Evolutionary conservation across 2,329 filamentous ascomycete species (phyloP).

Genomic region (Thelonectria discophora): DNA sequence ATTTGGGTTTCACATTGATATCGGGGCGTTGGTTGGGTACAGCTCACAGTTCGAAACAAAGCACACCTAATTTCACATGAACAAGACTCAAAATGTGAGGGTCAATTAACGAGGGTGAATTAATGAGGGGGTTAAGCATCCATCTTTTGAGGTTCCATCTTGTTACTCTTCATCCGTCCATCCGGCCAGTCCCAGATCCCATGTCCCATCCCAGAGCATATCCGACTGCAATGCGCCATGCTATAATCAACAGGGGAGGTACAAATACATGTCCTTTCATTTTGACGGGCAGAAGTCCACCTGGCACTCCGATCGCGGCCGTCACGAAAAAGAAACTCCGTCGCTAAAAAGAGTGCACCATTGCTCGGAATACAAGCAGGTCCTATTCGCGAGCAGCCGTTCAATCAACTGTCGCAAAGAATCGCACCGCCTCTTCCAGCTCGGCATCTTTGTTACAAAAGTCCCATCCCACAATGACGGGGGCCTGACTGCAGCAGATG

Average conservation of each 20-base stretch:
- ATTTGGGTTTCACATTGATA: background rate
- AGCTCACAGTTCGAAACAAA: slow-evolving; percentile 19
- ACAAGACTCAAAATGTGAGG: background rate
- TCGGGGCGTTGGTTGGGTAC: slow-evolving; percentile 39
- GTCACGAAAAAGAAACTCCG: slow-evolving; percentile 20
- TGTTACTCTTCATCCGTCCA: slow-evolving; percentile 8
- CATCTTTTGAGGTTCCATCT: slow-evolving; percentile 16
- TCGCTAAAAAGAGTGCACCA: slow-evolving; percentile 20
- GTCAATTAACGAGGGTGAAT: background rate
- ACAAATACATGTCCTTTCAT: slow-evolving; percentile 23
- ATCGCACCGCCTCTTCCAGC: slow-evolving; percentile 78
- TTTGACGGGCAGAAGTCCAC: slow-evolving; percentile 18
- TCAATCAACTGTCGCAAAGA: slow-evolving; percentile 72
- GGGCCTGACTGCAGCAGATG: slow-evolving; percentile 92
- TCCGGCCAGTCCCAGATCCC: background rate
- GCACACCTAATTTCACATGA: background rate
- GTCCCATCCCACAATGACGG: slow-evolving; percentile 95
- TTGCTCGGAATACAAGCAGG: background rate
- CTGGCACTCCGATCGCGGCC: slow-evolving; percentile 2
- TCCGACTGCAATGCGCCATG: slow-evolving; percentile 5
- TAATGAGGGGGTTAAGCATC: slow-evolving; percentile 10
- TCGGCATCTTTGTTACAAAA: slow-evolving; percentile 89
- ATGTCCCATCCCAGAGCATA: slow-evolving; percentile 12
- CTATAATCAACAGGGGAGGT: slow-evolving; percentile 7
- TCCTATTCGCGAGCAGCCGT: background rate